Percentiles rank a stretch among this genome's conserved stretches.
These are phyloP conservation scores for Nemania sp. DNA, from an alignment of 2,329 filamentous ascomycete species.

Conservation along the genomic window DNA sequence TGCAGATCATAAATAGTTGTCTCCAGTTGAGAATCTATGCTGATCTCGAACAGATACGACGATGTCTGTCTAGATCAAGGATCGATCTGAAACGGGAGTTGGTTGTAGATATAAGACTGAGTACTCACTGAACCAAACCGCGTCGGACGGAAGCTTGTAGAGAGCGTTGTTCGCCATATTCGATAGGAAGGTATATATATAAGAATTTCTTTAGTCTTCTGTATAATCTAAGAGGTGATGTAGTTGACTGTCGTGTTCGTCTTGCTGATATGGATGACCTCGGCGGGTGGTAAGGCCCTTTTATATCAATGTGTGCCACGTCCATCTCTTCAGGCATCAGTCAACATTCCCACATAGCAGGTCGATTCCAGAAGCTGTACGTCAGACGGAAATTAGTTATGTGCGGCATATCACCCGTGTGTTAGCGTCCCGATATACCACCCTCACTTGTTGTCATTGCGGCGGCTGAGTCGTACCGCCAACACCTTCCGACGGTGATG, in stretches of 20 bases:
- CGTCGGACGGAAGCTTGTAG: conserved; percentile 34
- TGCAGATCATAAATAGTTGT: neutral
- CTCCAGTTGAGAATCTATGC: neutral
- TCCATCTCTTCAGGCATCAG: no score
- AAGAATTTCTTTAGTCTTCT: neutral
- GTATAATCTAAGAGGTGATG: neutral
- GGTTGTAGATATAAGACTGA: neutral
- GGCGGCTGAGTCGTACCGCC: no score
- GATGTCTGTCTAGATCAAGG: neutral
- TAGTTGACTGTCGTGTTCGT: neutral
- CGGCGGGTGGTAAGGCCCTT: no score
- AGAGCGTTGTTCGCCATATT: conserved; percentile 13
- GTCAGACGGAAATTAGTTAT: conserved; percentile 5
- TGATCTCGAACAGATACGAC: neutral
- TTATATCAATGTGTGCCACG: no score
- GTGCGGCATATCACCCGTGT: neutral
- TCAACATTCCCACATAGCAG: neutral
- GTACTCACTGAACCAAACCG: conserved; percentile 38
- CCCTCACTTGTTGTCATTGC: neutral
- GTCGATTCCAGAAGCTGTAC: neutral
- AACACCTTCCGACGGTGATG: no score
- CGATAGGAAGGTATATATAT: neutral
- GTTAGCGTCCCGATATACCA: neutral
- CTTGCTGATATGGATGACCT: neutral
- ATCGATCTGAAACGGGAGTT: neutral